These are phyloP conservation scores for Boletus reticuloceps DNA, from an alignment of 768 basidiomycete species.

Conservation along the genomic window DNA sequence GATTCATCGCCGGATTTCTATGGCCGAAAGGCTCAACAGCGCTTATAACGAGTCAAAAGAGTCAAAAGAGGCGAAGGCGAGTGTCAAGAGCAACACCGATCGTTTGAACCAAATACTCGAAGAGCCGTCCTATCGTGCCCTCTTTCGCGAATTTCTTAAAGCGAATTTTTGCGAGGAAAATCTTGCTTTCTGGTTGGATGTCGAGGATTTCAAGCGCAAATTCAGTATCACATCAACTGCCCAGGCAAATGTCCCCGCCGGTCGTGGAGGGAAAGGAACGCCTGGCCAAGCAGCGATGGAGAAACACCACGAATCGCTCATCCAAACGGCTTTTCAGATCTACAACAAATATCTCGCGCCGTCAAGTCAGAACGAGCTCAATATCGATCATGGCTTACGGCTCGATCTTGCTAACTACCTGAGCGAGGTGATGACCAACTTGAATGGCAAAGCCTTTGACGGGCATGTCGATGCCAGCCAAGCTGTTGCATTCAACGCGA, in stretches of 20 bases:
- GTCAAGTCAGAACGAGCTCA: slow-evolving; percentile 92
- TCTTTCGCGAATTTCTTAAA: slow-evolving; percentile 94
- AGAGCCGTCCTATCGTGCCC: slow-evolving; percentile 79
- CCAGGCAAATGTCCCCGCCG: slow-evolving; percentile 49
- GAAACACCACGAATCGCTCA: slow-evolving; percentile 91
- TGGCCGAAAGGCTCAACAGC: slow-evolving; percentile 67
- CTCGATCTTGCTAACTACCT: slow-evolving; percentile 94
- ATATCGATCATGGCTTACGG: slow-evolving; percentile 95
- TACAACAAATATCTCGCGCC: slow-evolving; percentile 96
- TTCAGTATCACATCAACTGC: slow-evolving; percentile 96
- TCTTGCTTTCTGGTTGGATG: slow-evolving; percentile 95
- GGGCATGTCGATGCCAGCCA: slow-evolving; percentile 82
- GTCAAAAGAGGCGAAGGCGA: slow-evolving; percentile 41
- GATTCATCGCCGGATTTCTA: slow-evolving; percentile 75
- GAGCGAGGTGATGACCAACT: slow-evolving; percentile 78
- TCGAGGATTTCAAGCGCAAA: slow-evolving; percentile 93
- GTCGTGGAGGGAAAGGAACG: slow-evolving; percentile 46
- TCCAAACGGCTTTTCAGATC: slow-evolving; percentile 90
- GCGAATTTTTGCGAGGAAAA: slow-evolving; percentile 99
- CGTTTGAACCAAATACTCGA: slow-evolving; percentile 90
- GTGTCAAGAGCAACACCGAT: slow-evolving; percentile 89
- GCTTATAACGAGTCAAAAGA: slow-evolving; percentile 50
- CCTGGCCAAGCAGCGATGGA: slow-evolving; percentile 92
- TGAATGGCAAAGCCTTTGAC: slow-evolving; percentile 74
- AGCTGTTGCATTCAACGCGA: slow-evolving; percentile 85